Base-by-base conservation (phyloP, 768 basidiomycete genomes). In the Boletus reticulatus region DNA sequence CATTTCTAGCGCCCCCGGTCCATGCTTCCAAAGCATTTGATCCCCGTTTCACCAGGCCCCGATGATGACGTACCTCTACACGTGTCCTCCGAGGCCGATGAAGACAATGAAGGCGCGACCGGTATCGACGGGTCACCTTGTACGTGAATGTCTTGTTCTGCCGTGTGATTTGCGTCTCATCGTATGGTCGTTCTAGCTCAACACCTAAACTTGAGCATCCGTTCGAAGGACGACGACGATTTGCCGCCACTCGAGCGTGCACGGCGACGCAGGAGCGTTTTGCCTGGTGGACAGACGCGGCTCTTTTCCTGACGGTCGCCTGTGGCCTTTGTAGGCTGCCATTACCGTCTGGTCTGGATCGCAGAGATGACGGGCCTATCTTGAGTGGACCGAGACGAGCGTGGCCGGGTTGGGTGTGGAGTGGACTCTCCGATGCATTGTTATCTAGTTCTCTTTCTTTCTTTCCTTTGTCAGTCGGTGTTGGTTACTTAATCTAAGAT, bases 171-270 rank as follows among this genome's bases (percentile, higher is more conserved):
- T 14, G 11, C 9, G 71, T 54, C 46, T 51, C 17, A 57, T 39
- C 50, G 34, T 3, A 17, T 31, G 10, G 10, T 24, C 43, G 6
- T 29, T 12, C 6, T 16, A 66, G 58, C 50, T 39, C 67, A 68
- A 56, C 68, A 72, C 32, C 60, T 52, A 6, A 72, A 68, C 41
- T 7, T 43, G 1, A 71, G 71, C 39, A 56, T 58, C 14, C 54
- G 56, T 24, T 53, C 64, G 43, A 59, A 59, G 78, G 81, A 80
- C 4, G 81, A 82, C 34, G 84, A 86, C 32, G 78, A 80, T 53
- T 62, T 91, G 27, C 78, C 88, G 5, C 89, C 89, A 1, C 72
- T 91, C 37, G 89, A 91, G 69, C 79, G 81, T 60, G 89, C 87
- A 32, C 75, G 84, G 54, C 78, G 84, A 48, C 80, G 79, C 57